Percentiles rank a stretch among this genome's conserved stretches.
These are phyloP conservation scores for Colletotrichum agaves DNA, from an alignment of 2,329 filamentous ascomycete species.

Conservation along the genomic window DNA sequence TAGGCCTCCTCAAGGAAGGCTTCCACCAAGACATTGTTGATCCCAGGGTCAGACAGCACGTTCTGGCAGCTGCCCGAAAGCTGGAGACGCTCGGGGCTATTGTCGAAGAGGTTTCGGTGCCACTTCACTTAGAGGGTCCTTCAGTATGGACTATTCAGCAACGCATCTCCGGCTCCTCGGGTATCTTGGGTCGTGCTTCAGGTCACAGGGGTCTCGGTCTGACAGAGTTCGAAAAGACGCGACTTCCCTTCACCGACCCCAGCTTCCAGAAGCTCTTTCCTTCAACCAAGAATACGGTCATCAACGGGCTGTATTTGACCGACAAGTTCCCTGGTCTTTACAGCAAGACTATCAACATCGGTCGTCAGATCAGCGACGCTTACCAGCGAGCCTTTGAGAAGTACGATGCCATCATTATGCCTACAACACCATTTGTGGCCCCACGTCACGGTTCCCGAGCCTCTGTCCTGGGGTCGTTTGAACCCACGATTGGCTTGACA, in stretches of 20 bases:
- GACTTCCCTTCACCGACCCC: conserved; percentile 57
- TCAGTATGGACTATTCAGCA: conserved; percentile 62
- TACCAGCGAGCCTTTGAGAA: conserved; percentile 54
- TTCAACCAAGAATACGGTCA: conserved; percentile 64
- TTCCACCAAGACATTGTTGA: conserved; percentile 53
- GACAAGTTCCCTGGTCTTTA: conserved; percentile 57
- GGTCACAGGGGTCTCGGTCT: conserved; percentile 61
- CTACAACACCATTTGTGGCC: conserved; percentile 59
- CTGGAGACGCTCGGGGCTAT: conserved; percentile 59
- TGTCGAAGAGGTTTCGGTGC: conserved; percentile 62
- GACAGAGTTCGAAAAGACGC: conserved; percentile 59
- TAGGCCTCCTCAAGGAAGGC: conserved; percentile 58
- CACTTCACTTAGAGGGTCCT: conserved; percentile 57
- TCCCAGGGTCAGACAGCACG: conserved; percentile 51
- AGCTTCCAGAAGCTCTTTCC: conserved; percentile 63
- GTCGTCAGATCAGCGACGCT: conserved; percentile 56
- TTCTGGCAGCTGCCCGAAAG: conserved; percentile 53
- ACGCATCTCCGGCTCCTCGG: conserved; percentile 55
- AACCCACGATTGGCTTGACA: conserved; percentile 63
- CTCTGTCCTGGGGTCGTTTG: conserved; percentile 56
- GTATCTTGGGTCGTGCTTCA: conserved; percentile 54
- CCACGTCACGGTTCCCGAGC: conserved; percentile 53
- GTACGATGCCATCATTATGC: conserved; percentile 59
- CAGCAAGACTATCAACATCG: conserved; percentile 61
- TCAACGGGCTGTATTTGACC: conserved; percentile 60